phyloP scores from a whole-genome alignment of 1,139 yeast genomes.

The Taphrina communis region DNA sequence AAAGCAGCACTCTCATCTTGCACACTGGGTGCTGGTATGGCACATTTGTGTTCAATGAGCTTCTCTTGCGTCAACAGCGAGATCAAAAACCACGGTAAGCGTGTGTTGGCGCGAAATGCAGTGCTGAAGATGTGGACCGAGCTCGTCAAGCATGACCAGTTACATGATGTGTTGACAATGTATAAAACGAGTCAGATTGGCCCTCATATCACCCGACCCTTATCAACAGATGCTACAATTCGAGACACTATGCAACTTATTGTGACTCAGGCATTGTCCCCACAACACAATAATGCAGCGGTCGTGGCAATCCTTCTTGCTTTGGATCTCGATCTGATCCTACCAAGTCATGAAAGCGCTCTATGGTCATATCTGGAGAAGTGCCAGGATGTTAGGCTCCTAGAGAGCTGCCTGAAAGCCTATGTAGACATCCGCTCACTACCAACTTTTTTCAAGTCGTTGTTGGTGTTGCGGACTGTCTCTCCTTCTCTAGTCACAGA shows the following conservation, averaged over 20 bases:
- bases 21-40: neutral
- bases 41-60: neutral
- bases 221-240: constrained; percentile 4
- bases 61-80: neutral
- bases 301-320: neutral
- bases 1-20: neutral
- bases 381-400: neutral
- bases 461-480: neutral
- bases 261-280: neutral
- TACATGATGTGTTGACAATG: neutral
- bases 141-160: neutral
- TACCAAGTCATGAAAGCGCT: neutral
- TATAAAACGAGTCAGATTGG: neutral
- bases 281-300: neutral
- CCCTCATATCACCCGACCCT: neutral
- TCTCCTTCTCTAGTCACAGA: neutral
- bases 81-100: constrained; percentile 1
- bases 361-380: constrained; percentile 2
- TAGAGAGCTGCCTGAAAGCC: constrained; percentile 1
- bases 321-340: constrained; percentile 8
- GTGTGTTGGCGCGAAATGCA: neutral
- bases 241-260: neutral
- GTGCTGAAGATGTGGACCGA: constrained; percentile 10
- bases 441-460: neutral
- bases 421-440: constrained; percentile 14